Conservation (phyloP, 2,329 filamentous ascomycete species). For the Ascosphaera aggregata region DNA sequence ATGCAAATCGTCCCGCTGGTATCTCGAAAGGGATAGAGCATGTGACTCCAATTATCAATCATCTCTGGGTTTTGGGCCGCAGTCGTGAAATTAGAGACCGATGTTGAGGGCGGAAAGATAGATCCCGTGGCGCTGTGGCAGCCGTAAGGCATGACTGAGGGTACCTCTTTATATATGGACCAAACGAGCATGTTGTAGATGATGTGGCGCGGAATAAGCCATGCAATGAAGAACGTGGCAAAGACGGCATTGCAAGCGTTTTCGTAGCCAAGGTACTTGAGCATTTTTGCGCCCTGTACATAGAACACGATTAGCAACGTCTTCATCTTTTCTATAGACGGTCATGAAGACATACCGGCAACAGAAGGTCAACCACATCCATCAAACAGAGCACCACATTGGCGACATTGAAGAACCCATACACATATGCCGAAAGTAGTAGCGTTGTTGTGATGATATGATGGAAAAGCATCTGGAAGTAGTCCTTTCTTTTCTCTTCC, state of each 20-base stretch:
- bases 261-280: conserved; percentile 68
- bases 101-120: conserved; percentile 8
- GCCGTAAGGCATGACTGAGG: conserved; percentile 36
- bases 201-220: conserved; percentile 65
- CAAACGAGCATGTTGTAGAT: conserved; percentile 60
- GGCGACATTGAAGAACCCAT: conserved; percentile 67
- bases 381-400: conserved; percentile 78
- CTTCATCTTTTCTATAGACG: too few species aligned
- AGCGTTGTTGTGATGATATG: conserved; percentile 75
- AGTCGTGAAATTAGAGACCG: neutral
- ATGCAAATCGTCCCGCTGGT: conserved; percentile 57
- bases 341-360: conserved; percentile 55
- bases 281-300: conserved; percentile 58
- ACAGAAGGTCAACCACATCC: conserved; percentile 75
- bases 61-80: neutral
- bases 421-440: conserved; percentile 62
- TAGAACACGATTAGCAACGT: too few species aligned
- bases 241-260: conserved; percentile 63
- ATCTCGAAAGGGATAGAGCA: conserved; percentile 51
- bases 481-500: conserved; percentile 82
- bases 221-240: conserved; percentile 62
- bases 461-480: conserved; percentile 88
- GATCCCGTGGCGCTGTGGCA: conserved; percentile 38
- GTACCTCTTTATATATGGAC: conserved; percentile 49
- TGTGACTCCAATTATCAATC: conserved; percentile 29